Base-by-base conservation (phyloP, 108 stramenopile species). In the Conticribra guillardii region DNA sequence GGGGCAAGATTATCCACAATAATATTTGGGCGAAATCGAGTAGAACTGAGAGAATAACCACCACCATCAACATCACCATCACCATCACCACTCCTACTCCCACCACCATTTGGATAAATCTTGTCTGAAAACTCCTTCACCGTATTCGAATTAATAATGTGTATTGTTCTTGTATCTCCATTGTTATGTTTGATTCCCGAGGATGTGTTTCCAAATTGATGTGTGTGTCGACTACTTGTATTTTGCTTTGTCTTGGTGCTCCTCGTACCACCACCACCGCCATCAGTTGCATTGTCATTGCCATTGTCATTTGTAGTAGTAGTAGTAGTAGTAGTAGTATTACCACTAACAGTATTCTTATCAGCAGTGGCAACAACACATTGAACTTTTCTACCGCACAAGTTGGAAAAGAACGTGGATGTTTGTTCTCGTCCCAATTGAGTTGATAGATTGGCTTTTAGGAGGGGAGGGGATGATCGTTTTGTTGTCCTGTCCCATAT, bases 201-300 rank as follows among this genome's bases (percentile, higher is more conserved):
- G 17, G 75, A 73, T 9, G 87, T 88, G 54, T 88, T 88, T 29
- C 84, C 87, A 77, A 88, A 88, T 61, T 88, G 87, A 69, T 81
- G 80, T 0, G 64, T 80, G 41, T 83, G 71, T 11, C 60, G 37
- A 53, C 28, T 15, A 28, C 23, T 19, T 1, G 26, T 8, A 4
- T 45, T 4, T 17, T 15, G 11, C 15, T 67, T 58, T 4, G n/a
- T n/a, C n/a, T n/a, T n/a, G n/a, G n/a, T n/a, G n/a, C n/a, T n/a
- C n/a, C n/a, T n/a, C n/a, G n/a, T n/a, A n/a, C n/a, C n/a, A n/a
- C 28, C 15, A 19, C 22, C 27, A 3, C 37, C 22, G 18, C 62
- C 46, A 16, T 18, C 18, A 0, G 0, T 19, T 15, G 2, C 17
- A 34, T 57, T 28, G 8, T 16, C 9, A 34, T 46, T 1, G 24